Percentiles rank a stretch among this genome's conserved stretches.
Evolutionary conservation across 2,329 filamentous ascomycete species (phyloP).

Genomic region (Shiraia sp.): DNA sequence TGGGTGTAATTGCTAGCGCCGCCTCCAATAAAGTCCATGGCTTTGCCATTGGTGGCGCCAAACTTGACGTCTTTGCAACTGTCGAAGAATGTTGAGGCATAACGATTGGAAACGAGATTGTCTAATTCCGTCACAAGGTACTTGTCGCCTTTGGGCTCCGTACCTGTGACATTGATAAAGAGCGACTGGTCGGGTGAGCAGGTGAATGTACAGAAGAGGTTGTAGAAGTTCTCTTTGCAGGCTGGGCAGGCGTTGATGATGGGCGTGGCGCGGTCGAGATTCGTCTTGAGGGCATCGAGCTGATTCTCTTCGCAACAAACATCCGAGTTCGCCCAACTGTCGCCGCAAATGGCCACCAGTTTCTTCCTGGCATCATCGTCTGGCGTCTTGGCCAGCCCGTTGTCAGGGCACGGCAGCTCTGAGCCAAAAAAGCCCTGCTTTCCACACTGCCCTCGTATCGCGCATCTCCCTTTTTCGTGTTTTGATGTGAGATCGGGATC

Average conservation of each 20-base stretch:
- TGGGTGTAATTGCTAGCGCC: slow-evolving; percentile 87
- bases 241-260: slow-evolving; percentile 94
- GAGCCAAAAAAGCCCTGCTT: slow-evolving; percentile 89
- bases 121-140: slow-evolving; percentile 84
- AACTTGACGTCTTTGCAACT: slow-evolving; percentile 99
- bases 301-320: slow-evolving; percentile 86
- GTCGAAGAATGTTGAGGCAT: slow-evolving; percentile 86
- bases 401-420: slow-evolving; percentile 90
- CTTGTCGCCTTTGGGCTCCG: slow-evolving; percentile 64
- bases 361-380: slow-evolving; percentile 72
- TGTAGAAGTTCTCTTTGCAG: slow-evolving; percentile 98
- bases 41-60: slow-evolving; percentile 87
- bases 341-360: slow-evolving; percentile 82
- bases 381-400: slow-evolving; percentile 77
- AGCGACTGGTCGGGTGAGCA: slow-evolving; percentile 96
- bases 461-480: slow-evolving; percentile 86
- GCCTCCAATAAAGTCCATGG: slow-evolving; percentile 94
- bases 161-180: slow-evolving; percentile 89
- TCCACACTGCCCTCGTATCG: slow-evolving; percentile 88
- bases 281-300: slow-evolving; percentile 78
- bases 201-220: slow-evolving; percentile 96
- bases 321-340: slow-evolving; percentile 79
- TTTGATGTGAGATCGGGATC: slow-evolving; percentile 50
- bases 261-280: slow-evolving; percentile 82
- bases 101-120: slow-evolving; percentile 82